Base-by-base conservation (phyloP, 2,329 filamentous ascomycete genomes). In the Fusarium secorum region DNA sequence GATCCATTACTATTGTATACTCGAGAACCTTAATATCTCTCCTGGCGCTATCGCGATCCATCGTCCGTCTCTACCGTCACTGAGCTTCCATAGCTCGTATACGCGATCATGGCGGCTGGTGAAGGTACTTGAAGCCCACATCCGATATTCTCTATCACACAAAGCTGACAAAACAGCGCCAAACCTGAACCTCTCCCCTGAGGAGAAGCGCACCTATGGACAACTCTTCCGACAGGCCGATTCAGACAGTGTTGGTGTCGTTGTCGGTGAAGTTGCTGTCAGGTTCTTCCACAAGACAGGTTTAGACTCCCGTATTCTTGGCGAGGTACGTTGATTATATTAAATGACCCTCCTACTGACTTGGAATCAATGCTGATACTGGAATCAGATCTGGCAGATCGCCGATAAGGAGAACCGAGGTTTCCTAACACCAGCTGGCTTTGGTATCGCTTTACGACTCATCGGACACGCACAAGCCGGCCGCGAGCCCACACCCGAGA, bases 261-360 rank as follows among this genome's bases (percentile, higher is more conserved):
- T 99, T 36, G 98, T 96, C 22, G 96, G 96, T 81, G 96, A 99
- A 82, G 88, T 97, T 68, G 96, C 96, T 64, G 95, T 99, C 80
- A 93, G 94, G 80, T 98, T 99, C 85, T 99, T 99, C 79, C 95
- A 98, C 82, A 96, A 96, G 86, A 98, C 96, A 48, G 91, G 93
- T 74, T 86, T 99, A 52, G 90, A 95, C 68, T 93, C 95, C 58
- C 90, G 93, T 68, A 87, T 96, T 52, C 87, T 99, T 65, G 96
- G 95, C 81, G 91, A 97, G 89, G 93, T 95, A 83, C 74, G 89
- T 85, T 41, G 24, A 49, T 32, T 24, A 48, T 48, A 26, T 30
- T 30, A 30, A 35, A 42, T 41, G 9, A 22, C 18, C 32, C 30
- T 42, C 14, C 24, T 44, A 14, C 24, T 32, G 30, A 14, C 36